Evolutionary conservation across 116 monocot genomes (phyloP).

Genomic region (Posidonia oceanica): DNA sequence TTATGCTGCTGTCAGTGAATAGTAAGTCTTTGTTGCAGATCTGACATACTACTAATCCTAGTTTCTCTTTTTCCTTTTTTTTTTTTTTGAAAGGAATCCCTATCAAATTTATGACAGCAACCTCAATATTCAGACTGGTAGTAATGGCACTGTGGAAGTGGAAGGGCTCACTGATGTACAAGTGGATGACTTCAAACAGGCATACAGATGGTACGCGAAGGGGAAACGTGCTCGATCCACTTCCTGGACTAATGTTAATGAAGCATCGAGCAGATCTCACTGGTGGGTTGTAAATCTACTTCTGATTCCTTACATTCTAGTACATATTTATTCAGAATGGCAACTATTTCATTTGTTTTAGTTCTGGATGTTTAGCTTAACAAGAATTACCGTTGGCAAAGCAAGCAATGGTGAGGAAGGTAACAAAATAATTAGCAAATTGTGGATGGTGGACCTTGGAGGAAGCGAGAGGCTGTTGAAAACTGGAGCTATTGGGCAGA

Average conservation of each 20-base stretch:
- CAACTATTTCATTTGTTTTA: constrained; percentile 49
- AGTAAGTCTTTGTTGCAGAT: too few relatives aligned
- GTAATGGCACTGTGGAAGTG: constrained; percentile 46
- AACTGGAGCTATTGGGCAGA: constrained; percentile 70
- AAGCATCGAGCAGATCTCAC: constrained; percentile 81
- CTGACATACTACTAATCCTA: too few relatives aligned
- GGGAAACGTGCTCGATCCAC: constrained; percentile 56
- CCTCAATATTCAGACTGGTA: constrained; percentile 40
- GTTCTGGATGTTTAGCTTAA: constrained; percentile 68
- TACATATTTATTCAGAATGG: constrained; percentile 13
- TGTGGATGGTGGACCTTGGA: constrained; percentile 88
- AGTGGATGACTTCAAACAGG: constrained; percentile 35
- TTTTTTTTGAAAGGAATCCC: too few relatives aligned
- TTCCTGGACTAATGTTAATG: constrained; percentile 78
- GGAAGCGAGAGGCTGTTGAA: constrained; percentile 78
- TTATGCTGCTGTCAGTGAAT: too few relatives aligned
- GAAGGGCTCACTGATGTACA: constrained; percentile 52
- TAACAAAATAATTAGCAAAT: constrained; percentile 24
- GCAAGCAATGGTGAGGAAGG: constrained; percentile 5
- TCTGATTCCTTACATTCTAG: neutral
- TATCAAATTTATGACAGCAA: neutral
- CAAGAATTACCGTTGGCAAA: constrained; percentile 51
- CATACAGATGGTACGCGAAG: constrained; percentile 36
- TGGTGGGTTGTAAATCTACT: constrained; percentile 39
- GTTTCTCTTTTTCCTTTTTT: too few relatives aligned